Evolutionary conservation across 345 rosid species (phyloP), one percentile per base, ranked within the genome.

Genomic region (Lagerstroemia speciosa): DNA sequence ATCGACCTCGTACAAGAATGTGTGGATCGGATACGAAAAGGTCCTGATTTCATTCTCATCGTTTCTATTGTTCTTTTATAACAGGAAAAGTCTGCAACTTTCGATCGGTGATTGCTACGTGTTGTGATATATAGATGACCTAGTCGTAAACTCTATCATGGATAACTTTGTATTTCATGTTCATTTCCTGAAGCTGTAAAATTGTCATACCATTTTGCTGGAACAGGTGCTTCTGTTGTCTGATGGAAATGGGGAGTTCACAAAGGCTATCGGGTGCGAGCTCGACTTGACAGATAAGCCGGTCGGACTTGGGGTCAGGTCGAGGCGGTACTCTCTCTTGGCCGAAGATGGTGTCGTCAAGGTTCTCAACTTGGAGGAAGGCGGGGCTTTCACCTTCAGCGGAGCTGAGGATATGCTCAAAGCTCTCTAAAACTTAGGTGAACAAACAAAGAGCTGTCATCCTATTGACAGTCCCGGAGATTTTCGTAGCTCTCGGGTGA

Each of bases 391-490:
- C 65, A 93, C 97, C n/a, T 76, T 70, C 72, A 86, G 94, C 57
- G 77, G 96, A 6, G 98, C 97, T 29, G 96, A 93, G 73, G 92
- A 93, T 65, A 82, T 90, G 75, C 97, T 93, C 70, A 89, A 86
- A 61, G 84, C 70, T 46, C 91, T 89, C 6, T 93, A 75, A 65
- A 17, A 84, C 71, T 82, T 60, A 12, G 55, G 74, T 50, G 50
- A 76, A 66, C 20, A 24, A 19, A 33, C 40, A 64, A 22, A 62
- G 38, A 12, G 66, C 3, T 27, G 8, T 22, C 66, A 0, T 67
- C 2, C 17, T 61, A 8, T 31, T n/a, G 0, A 5, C n/a, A 12
- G 43, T 41, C 53, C 36, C 29, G 2, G 5, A 41, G 63, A 30
- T 29, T 58, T 62, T 38, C 46, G 31, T 11, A 61, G 67, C 48